phyloP scores from a whole-genome alignment of 305 asterid species.

The Solanum aculeatissimum region DNA sequence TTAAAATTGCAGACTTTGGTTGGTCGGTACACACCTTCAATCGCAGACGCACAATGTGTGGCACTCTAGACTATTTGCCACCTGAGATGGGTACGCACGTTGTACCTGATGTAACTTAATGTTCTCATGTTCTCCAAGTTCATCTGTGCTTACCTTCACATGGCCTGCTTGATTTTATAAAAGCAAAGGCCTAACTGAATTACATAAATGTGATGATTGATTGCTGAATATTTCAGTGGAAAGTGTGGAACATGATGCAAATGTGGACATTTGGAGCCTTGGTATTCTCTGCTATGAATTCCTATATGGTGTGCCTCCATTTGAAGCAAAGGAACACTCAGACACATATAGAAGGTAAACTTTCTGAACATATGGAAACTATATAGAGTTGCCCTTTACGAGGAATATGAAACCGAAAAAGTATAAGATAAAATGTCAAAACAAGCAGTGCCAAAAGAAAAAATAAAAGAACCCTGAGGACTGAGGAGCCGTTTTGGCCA shows the following conservation, averaged over 20 bases:
- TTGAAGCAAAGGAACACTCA: constrained; percentile 83
- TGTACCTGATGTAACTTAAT: neutral
- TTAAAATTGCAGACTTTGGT: constrained; percentile 71
- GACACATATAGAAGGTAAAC: constrained; percentile 88
- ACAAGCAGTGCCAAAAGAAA: neutral
- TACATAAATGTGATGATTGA: neutral
- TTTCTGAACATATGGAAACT: neutral
- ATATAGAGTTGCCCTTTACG: neutral
- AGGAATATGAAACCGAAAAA: neutral
- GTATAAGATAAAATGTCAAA: neutral
- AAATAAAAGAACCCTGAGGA: neutral
- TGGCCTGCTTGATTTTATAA: neutral
- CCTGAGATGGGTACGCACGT: constrained; percentile 57
- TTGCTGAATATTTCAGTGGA: constrained; percentile 36
- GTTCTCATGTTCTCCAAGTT: neutral
- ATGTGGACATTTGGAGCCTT: constrained; percentile 91
- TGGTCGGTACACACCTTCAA: constrained; percentile 73
- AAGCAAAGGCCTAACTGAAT: neutral
- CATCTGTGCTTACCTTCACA: neutral
- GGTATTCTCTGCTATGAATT: constrained; percentile 89
- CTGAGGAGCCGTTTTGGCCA: neutral
- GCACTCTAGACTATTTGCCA: constrained; percentile 72
- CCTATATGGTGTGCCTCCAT: constrained; percentile 84
- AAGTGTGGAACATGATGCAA: constrained; percentile 83
- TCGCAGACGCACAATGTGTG: constrained; percentile 71